These are phyloP conservation scores for Trifolium pratense DNA, from an alignment of 306 rosid genomes.

Conservation along the genomic window DNA sequence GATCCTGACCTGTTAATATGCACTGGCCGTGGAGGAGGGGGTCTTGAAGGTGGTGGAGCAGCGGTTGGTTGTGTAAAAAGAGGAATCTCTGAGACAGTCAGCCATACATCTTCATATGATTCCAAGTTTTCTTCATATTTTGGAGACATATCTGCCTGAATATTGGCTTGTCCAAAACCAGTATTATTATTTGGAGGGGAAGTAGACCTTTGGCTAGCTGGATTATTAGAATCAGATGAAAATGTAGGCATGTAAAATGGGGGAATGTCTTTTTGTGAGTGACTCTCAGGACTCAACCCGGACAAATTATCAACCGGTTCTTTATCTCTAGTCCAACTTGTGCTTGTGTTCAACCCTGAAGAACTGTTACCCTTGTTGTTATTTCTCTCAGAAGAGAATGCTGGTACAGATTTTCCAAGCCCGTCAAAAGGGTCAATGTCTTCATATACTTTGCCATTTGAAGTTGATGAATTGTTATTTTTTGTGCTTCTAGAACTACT, in stretches of 20 bases:
- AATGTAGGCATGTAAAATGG: slow-evolving; percentile 65
- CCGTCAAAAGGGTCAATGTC: slow-evolving; percentile 85
- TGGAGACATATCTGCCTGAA: slow-evolving; percentile 62
- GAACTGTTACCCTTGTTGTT: slow-evolving; percentile 64
- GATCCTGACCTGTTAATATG: slow-evolving; percentile 62
- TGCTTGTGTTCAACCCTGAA: slow-evolving; percentile 53
- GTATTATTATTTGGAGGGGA: slow-evolving; percentile 62
- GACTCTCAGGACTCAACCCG: slow-evolving; percentile 63
- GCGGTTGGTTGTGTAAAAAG: slow-evolving; percentile 88
- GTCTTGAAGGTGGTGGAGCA: slow-evolving; percentile 99
- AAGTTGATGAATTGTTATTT: slow-evolving; percentile 54
- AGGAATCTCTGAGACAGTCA: slow-evolving; percentile 92
- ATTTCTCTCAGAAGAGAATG: slow-evolving; percentile 73
- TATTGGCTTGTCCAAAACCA: slow-evolving; percentile 54
- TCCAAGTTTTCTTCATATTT: slow-evolving; percentile 68
- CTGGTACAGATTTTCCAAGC: slow-evolving; percentile 80
- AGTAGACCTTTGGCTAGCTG: slow-evolving; percentile 64
- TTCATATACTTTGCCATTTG: slow-evolving; percentile 65
- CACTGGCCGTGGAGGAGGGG: slow-evolving; percentile 95
- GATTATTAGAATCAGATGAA: slow-evolving; percentile 64
- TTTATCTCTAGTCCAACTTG: slow-evolving; percentile 56
- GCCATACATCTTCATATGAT: slow-evolving; percentile 75
- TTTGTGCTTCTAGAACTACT: slow-evolving; percentile 65
- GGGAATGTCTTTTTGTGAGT: slow-evolving; percentile 58
- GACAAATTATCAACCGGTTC: slow-evolving; percentile 62